Percentiles rank a stretch among this genome's conserved stretches.
Evolutionary conservation across 2,329 filamentous ascomycete species (phyloP).

Genomic region (Diaporthe citriasiana): DNA sequence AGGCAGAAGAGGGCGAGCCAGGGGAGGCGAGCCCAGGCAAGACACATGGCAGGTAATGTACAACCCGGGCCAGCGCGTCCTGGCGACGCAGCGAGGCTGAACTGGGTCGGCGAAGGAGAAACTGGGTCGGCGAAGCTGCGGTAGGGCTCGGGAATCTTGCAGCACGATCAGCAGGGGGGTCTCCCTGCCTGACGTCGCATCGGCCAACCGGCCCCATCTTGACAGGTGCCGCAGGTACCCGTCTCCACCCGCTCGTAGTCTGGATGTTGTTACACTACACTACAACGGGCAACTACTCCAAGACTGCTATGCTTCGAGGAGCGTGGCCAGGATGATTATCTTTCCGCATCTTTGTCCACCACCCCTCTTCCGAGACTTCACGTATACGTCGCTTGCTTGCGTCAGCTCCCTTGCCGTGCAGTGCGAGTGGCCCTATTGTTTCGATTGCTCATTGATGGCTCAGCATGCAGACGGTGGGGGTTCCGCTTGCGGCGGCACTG

Average conservation of each 20-base stretch:
- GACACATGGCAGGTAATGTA: neutral
- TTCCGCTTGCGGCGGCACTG: conserved; percentile 11
- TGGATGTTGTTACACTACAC: too few relatives aligned
- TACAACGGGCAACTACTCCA: too few relatives aligned
- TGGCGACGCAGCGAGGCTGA: conserved; percentile 3
- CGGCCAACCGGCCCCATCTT: neutral
- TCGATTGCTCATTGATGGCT: neutral
- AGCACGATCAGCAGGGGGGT: neutral
- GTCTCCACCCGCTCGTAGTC: conserved; percentile 10
- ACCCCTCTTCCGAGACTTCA: neutral
- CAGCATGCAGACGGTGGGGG: neutral
- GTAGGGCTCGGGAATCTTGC: neutral
- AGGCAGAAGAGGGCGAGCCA: neutral
- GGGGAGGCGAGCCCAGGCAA: neutral
- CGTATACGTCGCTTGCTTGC: neutral
- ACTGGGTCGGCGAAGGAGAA: conserved; percentile 10
- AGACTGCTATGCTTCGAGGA: too few relatives aligned
- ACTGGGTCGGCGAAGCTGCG: neutral
- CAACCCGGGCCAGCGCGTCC: neutral
- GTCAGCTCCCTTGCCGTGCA: neutral
- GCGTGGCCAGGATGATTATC: too few relatives aligned
- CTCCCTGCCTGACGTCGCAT: neutral
- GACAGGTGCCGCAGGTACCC: conserved; percentile 21
- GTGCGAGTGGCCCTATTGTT: neutral
- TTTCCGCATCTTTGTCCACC: too few relatives aligned